Evolutionary conservation across 2,329 filamentous ascomycete species (phyloP).

Genomic region (Dactylellina haptotyla): DNA sequence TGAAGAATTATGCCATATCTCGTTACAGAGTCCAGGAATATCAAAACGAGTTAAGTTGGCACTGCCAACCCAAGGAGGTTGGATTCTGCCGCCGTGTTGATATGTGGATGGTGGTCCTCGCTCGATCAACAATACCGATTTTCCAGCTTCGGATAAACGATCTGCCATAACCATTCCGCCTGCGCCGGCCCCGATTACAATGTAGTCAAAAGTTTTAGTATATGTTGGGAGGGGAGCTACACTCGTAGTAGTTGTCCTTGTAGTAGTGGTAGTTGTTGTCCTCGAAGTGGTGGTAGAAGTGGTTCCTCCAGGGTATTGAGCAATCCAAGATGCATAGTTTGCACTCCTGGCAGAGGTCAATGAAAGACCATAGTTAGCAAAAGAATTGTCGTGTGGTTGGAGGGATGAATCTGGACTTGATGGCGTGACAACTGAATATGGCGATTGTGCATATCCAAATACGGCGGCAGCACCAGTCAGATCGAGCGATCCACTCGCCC

Average conservation of each 20-base stretch:
- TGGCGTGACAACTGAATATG: slow-evolving; percentile 59
- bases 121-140: slow-evolving; percentile 64
- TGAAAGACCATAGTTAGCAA: slow-evolving; percentile 66
- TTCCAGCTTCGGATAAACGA: slow-evolving; percentile 66
- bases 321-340: slow-evolving; percentile 62
- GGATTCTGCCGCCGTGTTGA: slow-evolving; percentile 71
- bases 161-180: slow-evolving; percentile 69
- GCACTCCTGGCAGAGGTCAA: slow-evolving; percentile 62
- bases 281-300: slow-evolving; percentile 58
- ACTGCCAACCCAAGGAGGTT: slow-evolving; percentile 70
- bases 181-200: slow-evolving; percentile 72
- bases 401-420: slow-evolving; percentile 60
- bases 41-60: slow-evolving; percentile 76
- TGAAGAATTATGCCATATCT: slow-evolving; percentile 73
- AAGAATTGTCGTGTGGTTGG: slow-evolving; percentile 62
- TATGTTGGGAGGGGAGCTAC: slow-evolving; percentile 59
- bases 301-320: slow-evolving; percentile 56
- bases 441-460: slow-evolving; percentile 63
- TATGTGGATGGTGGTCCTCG: slow-evolving; percentile 69
- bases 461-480: slow-evolving; percentile 57
- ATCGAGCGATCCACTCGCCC: slow-evolving; percentile 63
- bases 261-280: slow-evolving; percentile 58
- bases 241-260: slow-evolving; percentile 61
- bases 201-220: slow-evolving; percentile 69
- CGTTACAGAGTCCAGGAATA: slow-evolving; percentile 75